These are phyloP conservation scores for Stentor roeselii DNA, from an alignment of 73 alveolate species.

Conservation along the genomic window DNA sequence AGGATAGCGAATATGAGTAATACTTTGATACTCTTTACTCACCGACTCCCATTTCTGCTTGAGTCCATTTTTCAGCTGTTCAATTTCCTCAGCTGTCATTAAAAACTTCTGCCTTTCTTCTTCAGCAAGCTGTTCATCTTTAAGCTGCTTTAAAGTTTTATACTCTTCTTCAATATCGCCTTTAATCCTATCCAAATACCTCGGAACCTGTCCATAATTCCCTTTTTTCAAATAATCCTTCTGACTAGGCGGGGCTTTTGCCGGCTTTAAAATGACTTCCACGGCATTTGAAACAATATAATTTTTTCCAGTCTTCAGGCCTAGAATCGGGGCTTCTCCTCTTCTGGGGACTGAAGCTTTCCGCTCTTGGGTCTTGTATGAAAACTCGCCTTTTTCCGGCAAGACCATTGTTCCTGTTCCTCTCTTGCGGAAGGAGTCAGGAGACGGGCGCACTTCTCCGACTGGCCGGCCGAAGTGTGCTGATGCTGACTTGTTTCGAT, in stretches of 20 bases:
- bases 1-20: too few species aligned
- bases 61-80: conserved; percentile 75
- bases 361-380: conserved; percentile 46
- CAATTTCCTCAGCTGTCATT: conserved; percentile 82
- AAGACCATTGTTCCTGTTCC: conserved; percentile 67
- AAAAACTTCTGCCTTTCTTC: conserved; percentile 83
- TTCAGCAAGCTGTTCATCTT: conserved; percentile 81
- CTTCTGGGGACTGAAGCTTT: conserved; percentile 89
- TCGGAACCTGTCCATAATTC: conserved; percentile 88
- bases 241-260: conserved; percentile 67
- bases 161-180: conserved; percentile 84
- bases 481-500: conserved; percentile 52
- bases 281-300: conserved; percentile 95
- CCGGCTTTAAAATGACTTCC: conserved; percentile 92
- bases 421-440: conserved; percentile 64
- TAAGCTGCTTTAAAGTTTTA: conserved; percentile 78
- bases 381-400: conserved; percentile 17
- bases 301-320: conserved; percentile 87
- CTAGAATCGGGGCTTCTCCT: conserved; percentile 92
- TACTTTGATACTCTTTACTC: too few species aligned
- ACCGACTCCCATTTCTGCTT: too few species aligned
- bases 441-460: conserved; percentile 69
- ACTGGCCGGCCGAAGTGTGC: conserved; percentile 68
- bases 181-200: conserved; percentile 78
- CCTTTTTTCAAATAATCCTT: conserved; percentile 72